Evolutionary conservation across 331 rosid species (phyloP).

Genomic region (Pyracantha coccinea): DNA sequence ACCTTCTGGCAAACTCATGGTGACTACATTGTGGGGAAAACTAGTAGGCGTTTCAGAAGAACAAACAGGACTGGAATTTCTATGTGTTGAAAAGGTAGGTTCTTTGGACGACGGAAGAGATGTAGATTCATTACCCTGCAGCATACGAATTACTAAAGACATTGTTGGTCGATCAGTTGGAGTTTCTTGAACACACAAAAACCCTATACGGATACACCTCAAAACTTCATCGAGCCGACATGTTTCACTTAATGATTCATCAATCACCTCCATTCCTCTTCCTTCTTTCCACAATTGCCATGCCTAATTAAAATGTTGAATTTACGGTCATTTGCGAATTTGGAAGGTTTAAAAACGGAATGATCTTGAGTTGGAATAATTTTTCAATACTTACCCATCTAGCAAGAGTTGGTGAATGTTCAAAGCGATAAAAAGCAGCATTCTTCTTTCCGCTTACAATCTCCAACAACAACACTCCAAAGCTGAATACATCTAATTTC

Average conservation of each 20-base stretch:
- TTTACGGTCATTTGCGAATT: not conserved
- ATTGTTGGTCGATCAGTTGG: not conserved
- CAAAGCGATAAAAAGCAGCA: no score
- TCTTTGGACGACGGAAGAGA: not conserved
- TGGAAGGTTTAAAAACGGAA: not conserved
- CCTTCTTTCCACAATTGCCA: not conserved
- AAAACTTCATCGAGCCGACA: not conserved
- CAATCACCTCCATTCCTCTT: not conserved
- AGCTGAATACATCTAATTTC: no score
- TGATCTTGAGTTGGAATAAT: not conserved
- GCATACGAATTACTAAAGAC: not conserved
- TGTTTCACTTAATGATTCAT: not conserved
- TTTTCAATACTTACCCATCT: not conserved
- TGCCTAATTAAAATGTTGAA: not conserved
- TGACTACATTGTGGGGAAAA: no score
- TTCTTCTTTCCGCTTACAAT: not conserved
- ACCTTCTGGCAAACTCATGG: not conserved
- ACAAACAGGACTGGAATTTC: rapidly evolving
- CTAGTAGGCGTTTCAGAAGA: rapidly evolving
- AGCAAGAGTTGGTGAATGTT: not conserved
- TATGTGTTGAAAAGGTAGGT: not conserved
- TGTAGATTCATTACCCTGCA: not conserved
- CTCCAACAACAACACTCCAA: not conserved
- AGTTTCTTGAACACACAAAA: not conserved
- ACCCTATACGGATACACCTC: not conserved